These are phyloP conservation scores for Cylindrodendrum hubeiense DNA, from an alignment of 2,329 filamentous ascomycete species.

Conservation along the genomic window DNA sequence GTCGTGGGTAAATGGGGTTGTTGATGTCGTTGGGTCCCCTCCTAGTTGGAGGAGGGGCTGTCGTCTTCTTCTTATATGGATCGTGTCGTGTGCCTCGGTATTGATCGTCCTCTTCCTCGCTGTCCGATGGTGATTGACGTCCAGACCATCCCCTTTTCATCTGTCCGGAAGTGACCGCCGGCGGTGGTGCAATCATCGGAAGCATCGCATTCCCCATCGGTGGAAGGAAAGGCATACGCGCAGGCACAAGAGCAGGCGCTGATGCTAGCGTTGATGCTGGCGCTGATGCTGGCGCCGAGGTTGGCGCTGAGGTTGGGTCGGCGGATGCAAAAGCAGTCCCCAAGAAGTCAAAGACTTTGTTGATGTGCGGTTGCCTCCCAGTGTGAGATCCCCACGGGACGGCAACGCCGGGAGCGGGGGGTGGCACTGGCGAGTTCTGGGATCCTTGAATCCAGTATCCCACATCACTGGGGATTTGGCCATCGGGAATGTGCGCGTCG, in stretches of 20 bases:
- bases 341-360: background rate
- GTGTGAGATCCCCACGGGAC: too few species aligned
- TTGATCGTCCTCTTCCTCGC: background rate
- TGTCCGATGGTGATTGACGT: background rate
- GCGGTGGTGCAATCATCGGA: background rate
- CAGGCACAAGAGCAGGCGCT: too few species aligned
- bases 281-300: too few species aligned
- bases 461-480: background rate
- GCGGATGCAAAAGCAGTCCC: too few species aligned
- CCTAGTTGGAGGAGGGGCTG: background rate
- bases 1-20: background rate
- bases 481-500: background rate
- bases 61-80: background rate
- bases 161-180: background rate
- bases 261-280: too few species aligned
- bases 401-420: too few species aligned
- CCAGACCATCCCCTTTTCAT: background rate
- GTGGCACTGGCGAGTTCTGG: too few species aligned
- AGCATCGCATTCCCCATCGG: too few species aligned
- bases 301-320: too few species aligned
- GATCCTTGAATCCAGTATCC: too few species aligned
- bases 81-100: background rate
- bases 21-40: background rate
- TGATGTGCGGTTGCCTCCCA: background rate
- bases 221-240: too few species aligned